Base-by-base conservation (phyloP, 768 basidiomycete genomes). In the Bullera alba region DNA sequence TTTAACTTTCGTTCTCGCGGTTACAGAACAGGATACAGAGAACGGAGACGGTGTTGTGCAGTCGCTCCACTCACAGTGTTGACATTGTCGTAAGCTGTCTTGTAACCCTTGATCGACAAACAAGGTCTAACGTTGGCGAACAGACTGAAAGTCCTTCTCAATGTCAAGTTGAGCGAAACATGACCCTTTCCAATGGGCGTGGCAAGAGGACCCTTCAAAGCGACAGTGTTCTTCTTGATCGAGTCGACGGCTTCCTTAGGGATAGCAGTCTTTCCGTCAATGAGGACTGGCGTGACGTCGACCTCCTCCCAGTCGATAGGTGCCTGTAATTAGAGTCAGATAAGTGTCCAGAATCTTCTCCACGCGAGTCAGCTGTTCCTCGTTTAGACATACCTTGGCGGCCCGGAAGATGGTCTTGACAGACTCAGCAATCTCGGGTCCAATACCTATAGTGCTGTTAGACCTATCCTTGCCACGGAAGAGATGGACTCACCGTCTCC, bases 281-380 rank as follows among this genome's bases (percentile, higher is more conserved):
- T 89, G 51, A 96, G 77, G 47, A 93, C 81, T 12, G 95, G 95
- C 5, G 88, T 85, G 42, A 99, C 95, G 70, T 85, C 87, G 73
- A 96, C 93, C 76, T 97, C 95, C 74, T 99, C 95, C 95, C 95
- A 99, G 75, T 89, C 80, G 65, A 99, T 95, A 38, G 95, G 95
- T 22, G 95, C 93, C 90, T 93, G 53, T 28, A 16, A 7, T 21
- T 21, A 12, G 30, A n/a, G 17, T 44, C 48, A 42, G 16, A 16
- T 45, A 16, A 25, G 43, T 28, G 12, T 2, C 27, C 2, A 2
- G 16, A 36, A 10, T 16, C 35, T 30, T 10, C 30, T 6, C n/a
- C 16, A 44, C n/a, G 42, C 17, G 26, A 44, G 29, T 37, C 41
- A 25, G 3, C 38, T 34, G 10, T 37, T 34, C 14, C 17, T 37